Conservation (phyloP, 371 early-diverging fungal species). For the Rhizomucor pusillus region DNA sequence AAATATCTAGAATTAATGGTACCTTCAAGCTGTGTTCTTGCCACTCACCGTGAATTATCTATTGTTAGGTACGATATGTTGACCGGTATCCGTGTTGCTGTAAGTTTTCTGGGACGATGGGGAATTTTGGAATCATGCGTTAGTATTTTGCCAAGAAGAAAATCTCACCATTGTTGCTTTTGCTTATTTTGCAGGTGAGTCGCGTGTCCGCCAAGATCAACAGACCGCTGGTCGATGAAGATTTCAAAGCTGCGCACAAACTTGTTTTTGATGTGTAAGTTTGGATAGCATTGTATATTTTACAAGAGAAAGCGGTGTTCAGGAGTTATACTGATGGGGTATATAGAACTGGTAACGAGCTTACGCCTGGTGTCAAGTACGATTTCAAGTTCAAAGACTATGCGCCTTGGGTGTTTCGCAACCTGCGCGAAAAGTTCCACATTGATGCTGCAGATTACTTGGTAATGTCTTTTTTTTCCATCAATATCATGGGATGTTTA, state of each 20-base stretch:
- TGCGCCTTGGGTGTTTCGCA: conserved; percentile 93
- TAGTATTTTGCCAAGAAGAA: background rate
- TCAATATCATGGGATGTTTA: background rate
- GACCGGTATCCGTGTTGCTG: conserved; percentile 89
- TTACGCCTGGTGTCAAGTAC: conserved; percentile 89
- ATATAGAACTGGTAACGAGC: conserved; percentile 80
- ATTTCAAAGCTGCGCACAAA: conserved; percentile 88
- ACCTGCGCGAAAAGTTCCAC: conserved; percentile 79
- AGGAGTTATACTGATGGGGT: background rate
- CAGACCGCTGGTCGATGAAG: conserved; percentile 65
- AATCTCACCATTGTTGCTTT: background rate
- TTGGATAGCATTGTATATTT: background rate
- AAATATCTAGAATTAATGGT: background rate
- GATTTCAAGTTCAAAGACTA: conserved; percentile 99
- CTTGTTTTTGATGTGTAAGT: conserved; percentile 85
- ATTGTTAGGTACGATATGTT: conserved; percentile 89
- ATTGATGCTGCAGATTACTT: conserved; percentile 92
- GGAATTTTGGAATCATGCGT: too few species aligned
- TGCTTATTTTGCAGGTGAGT: conserved; percentile 17
- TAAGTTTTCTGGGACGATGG: conserved; percentile 43
- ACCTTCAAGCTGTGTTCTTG: too few species aligned
- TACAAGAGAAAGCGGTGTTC: background rate
- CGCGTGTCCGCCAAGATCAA: conserved; percentile 83
- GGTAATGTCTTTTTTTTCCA: conserved; percentile 34
- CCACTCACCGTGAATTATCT: too few species aligned